These are phyloP conservation scores for Alternaria sp. DNA, from an alignment of 2,329 filamentous ascomycete species.

Conservation along the genomic window DNA sequence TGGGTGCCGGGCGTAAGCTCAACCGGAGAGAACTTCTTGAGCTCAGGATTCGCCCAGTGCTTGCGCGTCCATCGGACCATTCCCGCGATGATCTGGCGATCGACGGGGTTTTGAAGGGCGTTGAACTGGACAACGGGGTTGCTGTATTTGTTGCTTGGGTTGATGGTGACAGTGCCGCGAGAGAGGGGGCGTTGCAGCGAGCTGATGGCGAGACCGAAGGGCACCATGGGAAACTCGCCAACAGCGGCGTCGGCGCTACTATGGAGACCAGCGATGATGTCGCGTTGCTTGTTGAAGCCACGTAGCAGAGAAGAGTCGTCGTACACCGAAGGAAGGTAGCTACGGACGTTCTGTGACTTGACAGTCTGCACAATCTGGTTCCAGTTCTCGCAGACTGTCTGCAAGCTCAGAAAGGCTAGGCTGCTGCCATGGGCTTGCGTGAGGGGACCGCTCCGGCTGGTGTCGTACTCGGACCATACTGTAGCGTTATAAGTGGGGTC, in stretches of 20 bases:
- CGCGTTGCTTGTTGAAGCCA: slow-evolving; percentile 32
- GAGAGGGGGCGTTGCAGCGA: slow-evolving; percentile 32
- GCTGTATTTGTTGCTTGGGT: slow-evolving; percentile 41
- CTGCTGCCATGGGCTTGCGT: slow-evolving; percentile 34
- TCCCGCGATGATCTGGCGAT: slow-evolving; percentile 43
- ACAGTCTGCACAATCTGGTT: slow-evolving; percentile 24
- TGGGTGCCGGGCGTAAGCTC: slow-evolving; percentile 39
- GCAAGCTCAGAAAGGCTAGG: slow-evolving; percentile 27
- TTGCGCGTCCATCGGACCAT: slow-evolving; percentile 45
- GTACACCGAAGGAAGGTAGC: slow-evolving; percentile 26
- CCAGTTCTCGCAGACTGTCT: slow-evolving; percentile 24
- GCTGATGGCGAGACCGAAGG: slow-evolving; percentile 30
- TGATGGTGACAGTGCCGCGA: slow-evolving; percentile 48
- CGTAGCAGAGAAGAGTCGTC: slow-evolving; percentile 21
- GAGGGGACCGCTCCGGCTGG: slow-evolving; percentile 33
- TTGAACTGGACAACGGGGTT: slow-evolving; percentile 44
- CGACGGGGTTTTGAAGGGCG: slow-evolving; percentile 45
- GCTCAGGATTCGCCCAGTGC: slow-evolving; percentile 40
- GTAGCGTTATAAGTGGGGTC: slow-evolving; percentile 35
- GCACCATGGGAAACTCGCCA: slow-evolving; percentile 39
- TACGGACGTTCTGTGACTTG: slow-evolving; percentile 21
- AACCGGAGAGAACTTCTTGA: slow-evolving; percentile 39
- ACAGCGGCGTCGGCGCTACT: slow-evolving; percentile 34
- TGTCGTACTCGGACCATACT: slow-evolving; percentile 35
- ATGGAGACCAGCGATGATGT: slow-evolving; percentile 31